Evolutionary conservation across 192 early-diverging fungal species (phyloP).

Genomic region (Mortierella antarctica): DNA sequence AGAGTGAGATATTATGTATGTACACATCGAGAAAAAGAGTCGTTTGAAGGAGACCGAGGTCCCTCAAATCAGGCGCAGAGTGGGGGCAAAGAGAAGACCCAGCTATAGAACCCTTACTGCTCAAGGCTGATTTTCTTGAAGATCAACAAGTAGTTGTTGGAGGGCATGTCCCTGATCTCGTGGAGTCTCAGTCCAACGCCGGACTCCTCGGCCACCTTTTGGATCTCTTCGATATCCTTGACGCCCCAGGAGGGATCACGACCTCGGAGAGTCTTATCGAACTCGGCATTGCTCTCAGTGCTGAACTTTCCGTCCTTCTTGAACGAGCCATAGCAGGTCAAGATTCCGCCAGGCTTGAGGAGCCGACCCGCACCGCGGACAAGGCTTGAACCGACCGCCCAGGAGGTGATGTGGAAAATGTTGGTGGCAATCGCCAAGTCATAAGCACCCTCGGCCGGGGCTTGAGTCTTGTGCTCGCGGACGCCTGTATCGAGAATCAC

Average conservation of each 20-base stretch:
- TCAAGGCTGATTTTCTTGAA: slow-evolving; percentile 12
- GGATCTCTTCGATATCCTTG: slow-evolving; percentile 23
- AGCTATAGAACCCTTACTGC: slow-evolving; percentile 1
- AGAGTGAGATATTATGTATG: no score
- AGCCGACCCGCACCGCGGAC: slow-evolving; percentile 18
- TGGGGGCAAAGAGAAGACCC: neutral
- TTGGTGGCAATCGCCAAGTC: slow-evolving; percentile 33
- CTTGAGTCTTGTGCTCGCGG: neutral
- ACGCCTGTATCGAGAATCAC: neutral
- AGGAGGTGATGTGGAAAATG: slow-evolving; percentile 33
- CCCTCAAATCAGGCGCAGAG: neutral
- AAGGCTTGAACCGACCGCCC: slow-evolving; percentile 2
- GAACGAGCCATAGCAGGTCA: slow-evolving; percentile 21
- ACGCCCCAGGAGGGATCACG: slow-evolving; percentile 30
- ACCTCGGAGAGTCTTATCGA: slow-evolving; percentile 25
- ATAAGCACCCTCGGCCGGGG: neutral
- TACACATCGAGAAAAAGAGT: no score
- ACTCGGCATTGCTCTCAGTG: slow-evolving; percentile 24
- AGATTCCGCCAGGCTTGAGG: slow-evolving; percentile 14
- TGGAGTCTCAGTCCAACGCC: slow-evolving; percentile 5
- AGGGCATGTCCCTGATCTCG: slow-evolving; percentile 20
- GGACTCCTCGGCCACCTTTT: neutral
- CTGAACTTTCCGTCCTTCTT: slow-evolving; percentile 29
- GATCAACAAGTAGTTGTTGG: slow-evolving; percentile 36
- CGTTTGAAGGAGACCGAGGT: neutral